A percentile compares a stretch with the other conserved stretches of the same genome.
Evolutionary conservation across 495 filamentous ascomycete genomes (phyloP).

Genomic region (Podospora sp.): DNA sequence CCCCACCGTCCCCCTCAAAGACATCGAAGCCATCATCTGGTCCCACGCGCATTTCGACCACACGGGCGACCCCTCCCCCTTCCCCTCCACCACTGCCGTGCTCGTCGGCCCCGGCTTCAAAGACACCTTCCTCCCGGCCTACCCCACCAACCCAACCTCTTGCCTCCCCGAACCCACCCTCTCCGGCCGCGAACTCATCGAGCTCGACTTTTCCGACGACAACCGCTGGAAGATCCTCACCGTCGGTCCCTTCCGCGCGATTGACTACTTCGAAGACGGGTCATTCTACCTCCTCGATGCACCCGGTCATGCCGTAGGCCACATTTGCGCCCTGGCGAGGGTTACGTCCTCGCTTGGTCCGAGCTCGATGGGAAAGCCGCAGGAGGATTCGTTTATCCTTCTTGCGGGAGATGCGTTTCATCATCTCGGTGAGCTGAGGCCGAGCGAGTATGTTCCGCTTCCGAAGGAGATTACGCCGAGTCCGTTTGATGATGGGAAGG

Average conservation of each 20-base stretch:
- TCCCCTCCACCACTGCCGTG: conserved; percentile 52
- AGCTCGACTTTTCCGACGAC: conserved; percentile 46
- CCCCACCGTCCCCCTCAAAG: conserved; percentile 43
- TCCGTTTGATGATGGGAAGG: conserved; percentile 33
- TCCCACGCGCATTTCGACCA: conserved; percentile 67
- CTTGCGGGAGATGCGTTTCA: conserved; percentile 61
- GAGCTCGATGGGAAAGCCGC: not conserved
- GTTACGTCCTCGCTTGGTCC: conserved; percentile 38
- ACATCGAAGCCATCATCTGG: conserved; percentile 62
- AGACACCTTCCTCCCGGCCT: conserved; percentile 49
- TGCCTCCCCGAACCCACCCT: conserved; percentile 50
- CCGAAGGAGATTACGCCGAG: conserved; percentile 47
- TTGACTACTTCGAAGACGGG: conserved; percentile 66
- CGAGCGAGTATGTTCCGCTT: conserved; percentile 51
- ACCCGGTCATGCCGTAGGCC: conserved; percentile 60
- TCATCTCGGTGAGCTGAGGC: conserved; percentile 56
- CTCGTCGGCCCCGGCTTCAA: conserved; percentile 63
- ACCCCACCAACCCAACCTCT: conserved; percentile 48
- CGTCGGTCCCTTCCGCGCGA: conserved; percentile 53
- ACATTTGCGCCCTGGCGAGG: conserved; percentile 59
- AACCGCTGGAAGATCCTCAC: conserved; percentile 27
- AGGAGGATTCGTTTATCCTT: conserved; percentile 54
- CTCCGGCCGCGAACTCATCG: conserved; percentile 41
- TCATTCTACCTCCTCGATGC: conserved; percentile 60
- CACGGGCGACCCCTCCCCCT: conserved; percentile 55